A percentile compares a stretch with the other conserved stretches of the same genome.
Conservation (phyloP, 768 basidiomycete species). For the Rhizopogon salebrosus region DNA sequence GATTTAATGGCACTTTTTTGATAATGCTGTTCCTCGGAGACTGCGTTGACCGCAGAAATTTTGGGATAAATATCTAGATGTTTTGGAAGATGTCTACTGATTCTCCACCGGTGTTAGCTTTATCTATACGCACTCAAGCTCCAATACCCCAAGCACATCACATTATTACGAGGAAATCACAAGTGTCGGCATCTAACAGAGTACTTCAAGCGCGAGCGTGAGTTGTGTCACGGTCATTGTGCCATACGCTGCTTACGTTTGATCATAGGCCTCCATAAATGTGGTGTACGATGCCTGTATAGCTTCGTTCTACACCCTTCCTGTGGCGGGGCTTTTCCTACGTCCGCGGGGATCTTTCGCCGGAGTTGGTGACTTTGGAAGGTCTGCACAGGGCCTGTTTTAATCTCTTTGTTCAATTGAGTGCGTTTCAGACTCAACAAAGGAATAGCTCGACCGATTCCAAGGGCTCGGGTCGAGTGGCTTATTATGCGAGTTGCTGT, state of each 20-base stretch:
- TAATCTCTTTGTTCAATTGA: neutral
- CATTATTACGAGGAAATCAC: constrained; percentile 90
- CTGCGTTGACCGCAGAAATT: constrained; percentile 95
- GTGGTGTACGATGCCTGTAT: constrained; percentile 89
- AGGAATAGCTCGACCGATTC: constrained; percentile 80
- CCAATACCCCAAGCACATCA: constrained; percentile 76
- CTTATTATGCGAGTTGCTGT: constrained; percentile 89
- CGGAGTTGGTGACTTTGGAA: constrained; percentile 72
- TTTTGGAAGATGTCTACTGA: neutral
- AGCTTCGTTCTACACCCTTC: constrained; percentile 84
- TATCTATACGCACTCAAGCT: constrained; percentile 94
- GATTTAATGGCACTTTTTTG: constrained; percentile 85
- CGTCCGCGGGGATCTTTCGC: constrained; percentile 94
- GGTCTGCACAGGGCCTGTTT: constrained; percentile 62
- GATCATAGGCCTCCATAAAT: constrained; percentile 78
- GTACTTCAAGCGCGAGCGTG: constrained; percentile 97
- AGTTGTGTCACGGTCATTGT: constrained; percentile 21
- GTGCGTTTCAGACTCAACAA: constrained; percentile 5
- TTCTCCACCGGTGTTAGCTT: constrained; percentile 61
- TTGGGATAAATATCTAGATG: constrained; percentile 44
- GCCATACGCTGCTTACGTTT: constrained; percentile 1
- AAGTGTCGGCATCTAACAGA: constrained; percentile 96
- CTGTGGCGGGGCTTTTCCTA: constrained; percentile 93
- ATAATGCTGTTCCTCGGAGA: constrained; percentile 93
- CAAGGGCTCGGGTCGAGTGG: constrained; percentile 91